Evolutionary conservation across 306 rosid genomes (phyloP).

Genomic region (Prunus dulcis): DNA sequence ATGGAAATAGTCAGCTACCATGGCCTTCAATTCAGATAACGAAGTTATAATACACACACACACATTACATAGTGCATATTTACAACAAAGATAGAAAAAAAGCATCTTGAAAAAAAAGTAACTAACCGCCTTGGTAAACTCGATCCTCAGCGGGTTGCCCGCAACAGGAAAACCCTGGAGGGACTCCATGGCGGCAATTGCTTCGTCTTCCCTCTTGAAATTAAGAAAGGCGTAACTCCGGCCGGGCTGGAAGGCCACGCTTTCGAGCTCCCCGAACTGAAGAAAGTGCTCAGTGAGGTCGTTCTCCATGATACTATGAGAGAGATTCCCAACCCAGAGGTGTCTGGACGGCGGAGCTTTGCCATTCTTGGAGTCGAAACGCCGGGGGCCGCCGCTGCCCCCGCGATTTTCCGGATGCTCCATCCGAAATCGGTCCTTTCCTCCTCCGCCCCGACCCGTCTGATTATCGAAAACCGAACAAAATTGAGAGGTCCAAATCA

Average conservation of each 20-base stretch:
- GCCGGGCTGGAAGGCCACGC: conserved; percentile 77
- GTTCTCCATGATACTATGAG: conserved; percentile 55
- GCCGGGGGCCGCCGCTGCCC: conserved; percentile 1
- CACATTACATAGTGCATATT: not conserved
- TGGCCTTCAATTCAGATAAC: not conserved
- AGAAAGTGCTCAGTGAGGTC: conserved; percentile 67
- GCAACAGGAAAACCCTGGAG: conserved; percentile 73
- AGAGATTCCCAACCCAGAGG: conserved; percentile 86
- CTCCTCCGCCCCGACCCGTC: conserved; percentile 32
- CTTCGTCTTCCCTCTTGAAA: conserved; percentile 73
- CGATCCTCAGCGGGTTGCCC: conserved; percentile 83
- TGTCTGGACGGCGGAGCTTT: conserved; percentile 74
- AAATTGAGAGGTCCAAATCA: not conserved
- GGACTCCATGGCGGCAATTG: conserved; percentile 65
- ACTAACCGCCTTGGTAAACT: conserved; percentile 99
- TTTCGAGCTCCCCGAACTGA: conserved; percentile 70
- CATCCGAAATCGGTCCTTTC: conserved; percentile 35
- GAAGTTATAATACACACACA: conserved; percentile 18
- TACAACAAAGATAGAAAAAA: conserved; percentile 15
- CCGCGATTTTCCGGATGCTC: conserved; percentile 26
- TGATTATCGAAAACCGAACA: not conserved
- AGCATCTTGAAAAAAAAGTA: conserved; percentile 44
- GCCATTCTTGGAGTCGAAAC: conserved; percentile 30
- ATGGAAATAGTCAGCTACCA: not conserved
- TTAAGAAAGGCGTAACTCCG: conserved; percentile 87